Evolutionary conservation across 176 grass and related monocot species (phyloP).

Genomic region (Oryza longistaminata): DNA sequence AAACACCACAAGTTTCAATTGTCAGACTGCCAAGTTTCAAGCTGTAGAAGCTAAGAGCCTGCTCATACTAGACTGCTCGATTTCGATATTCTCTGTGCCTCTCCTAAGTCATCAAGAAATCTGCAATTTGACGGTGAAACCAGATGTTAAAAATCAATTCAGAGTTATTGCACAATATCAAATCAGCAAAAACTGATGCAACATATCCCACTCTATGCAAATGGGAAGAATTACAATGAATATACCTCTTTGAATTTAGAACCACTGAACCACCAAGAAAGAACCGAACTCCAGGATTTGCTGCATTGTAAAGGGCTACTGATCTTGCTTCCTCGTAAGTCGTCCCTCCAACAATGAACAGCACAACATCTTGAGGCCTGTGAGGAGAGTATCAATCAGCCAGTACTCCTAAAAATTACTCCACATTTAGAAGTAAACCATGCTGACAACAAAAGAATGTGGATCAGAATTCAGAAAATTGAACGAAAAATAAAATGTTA

Average conservation of each 20-base stretch:
- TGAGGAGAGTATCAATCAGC: slow-evolving; percentile 18
- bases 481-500: background rate
- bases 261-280: slow-evolving; percentile 91
- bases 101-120: slow-evolving; percentile 88
- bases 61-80: slow-evolving; percentile 59
- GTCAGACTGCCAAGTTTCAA: slow-evolving; percentile 10
- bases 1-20: slow-evolving; percentile 29
- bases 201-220: background rate
- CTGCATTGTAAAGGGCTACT: slow-evolving; percentile 80
- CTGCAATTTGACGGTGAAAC: slow-evolving; percentile 45
- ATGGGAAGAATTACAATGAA: background rate
- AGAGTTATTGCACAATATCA: background rate
- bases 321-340: slow-evolving; percentile 90
- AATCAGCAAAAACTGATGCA: background rate
- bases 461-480: background rate
- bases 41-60: background rate
- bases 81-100: slow-evolving; percentile 88
- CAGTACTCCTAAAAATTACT: slow-evolving; percentile 26
- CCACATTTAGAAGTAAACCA: slow-evolving; percentile 4
- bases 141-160: background rate
- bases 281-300: slow-evolving; percentile 84
- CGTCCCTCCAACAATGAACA: slow-evolving; percentile 96
- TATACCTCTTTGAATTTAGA: slow-evolving; percentile 86
- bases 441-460: background rate
- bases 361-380: slow-evolving; percentile 97